Base-by-base conservation (phyloP, 2,329 filamentous ascomycete genomes). In the Aaosphaeria pasadenensis region DNA sequence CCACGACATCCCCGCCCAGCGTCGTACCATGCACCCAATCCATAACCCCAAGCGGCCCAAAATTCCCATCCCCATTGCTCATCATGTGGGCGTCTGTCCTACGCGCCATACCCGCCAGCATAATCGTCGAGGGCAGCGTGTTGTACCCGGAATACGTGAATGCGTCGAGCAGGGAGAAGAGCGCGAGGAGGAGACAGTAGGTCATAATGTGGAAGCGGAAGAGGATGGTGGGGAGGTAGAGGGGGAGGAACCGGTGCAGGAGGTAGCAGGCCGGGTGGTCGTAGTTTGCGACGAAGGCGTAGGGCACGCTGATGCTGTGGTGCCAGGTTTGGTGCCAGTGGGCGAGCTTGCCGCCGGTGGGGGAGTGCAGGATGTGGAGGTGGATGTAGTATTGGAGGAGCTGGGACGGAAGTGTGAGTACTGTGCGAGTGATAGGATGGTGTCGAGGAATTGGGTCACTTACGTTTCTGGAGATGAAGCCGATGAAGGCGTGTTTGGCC, bases 381-480 rank as follows among this genome's bases (percentile, higher is more conserved):
- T 95, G 90, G 56, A 89, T 77, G 58, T 83, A 79, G 67, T 95
- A 96, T 48, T 84, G 81, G 7, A 91, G 64, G 5, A 83, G 60
- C 73, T 89, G 39, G 28, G 39, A 24, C 7, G 11, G 17, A 24
- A 24, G 17, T 24, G 17, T 36, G 17, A 24, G 17, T 24, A 24
- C 3, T 24, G 17, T 24, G 17, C 17, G 17, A 24, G 33, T 36
- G 17, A 24, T 24, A 24, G 17, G 39, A 41, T 11, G 39, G 39
- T 11, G 4, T 2, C 7, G 11, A 41, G 39, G 11, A 24, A n/a
- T 39, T 31, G 7, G 7, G 35, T 30, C 41, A 60, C 72, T 62
- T 63, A 83, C 76, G 59, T 87, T 85, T 46, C 84, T 75, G n/a
- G 79, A 51, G 1, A 82, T 40, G 11, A 86, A 64, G 0, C 76